phyloP scores from a whole-genome alignment of 164 flowering plant genomes.

The Piper betle region DNA sequence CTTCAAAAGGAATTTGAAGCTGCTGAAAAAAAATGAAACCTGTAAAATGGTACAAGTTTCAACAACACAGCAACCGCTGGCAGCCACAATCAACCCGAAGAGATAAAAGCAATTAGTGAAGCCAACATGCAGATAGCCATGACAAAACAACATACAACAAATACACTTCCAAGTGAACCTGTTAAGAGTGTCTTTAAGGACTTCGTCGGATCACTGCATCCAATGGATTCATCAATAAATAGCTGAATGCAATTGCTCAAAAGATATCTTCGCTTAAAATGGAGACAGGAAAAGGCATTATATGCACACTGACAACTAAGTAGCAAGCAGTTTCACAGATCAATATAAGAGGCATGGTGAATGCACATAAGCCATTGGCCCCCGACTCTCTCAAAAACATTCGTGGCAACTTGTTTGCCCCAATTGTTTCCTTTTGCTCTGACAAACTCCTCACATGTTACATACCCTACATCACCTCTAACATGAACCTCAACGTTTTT shows the following conservation, averaged over 20 bases:
- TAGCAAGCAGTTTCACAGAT: constrained; percentile 17
- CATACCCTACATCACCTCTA: constrained; percentile 67
- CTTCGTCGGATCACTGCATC: no score
- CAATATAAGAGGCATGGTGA: constrained; percentile 77
- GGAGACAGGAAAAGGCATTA: neutral
- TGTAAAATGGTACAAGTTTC: no score
- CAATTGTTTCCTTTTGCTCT: constrained; percentile 86
- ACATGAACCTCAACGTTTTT: constrained; percentile 64
- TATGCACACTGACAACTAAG: neutral
- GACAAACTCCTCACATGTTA: constrained; percentile 71
- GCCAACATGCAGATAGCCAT: no score
- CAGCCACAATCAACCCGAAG: no score
- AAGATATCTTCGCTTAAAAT: neutral
- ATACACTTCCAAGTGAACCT: no score
- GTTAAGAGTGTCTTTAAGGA: no score
- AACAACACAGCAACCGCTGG: no score
- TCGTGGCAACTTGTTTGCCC: constrained; percentile 88
- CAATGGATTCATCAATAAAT: neutral
- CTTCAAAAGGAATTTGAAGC: no score
- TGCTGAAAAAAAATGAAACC: no score
- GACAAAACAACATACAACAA: no score
- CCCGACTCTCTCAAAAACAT: constrained; percentile 73
- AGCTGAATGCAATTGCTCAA: neutral
- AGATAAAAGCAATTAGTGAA: no score
- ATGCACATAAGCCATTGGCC: constrained; percentile 75